Evolutionary conservation across 2,329 filamentous ascomycete genomes (phyloP), one percentile per base, ranked within the genome.

Genomic region (Rhytidhysteron rufulum): DNA sequence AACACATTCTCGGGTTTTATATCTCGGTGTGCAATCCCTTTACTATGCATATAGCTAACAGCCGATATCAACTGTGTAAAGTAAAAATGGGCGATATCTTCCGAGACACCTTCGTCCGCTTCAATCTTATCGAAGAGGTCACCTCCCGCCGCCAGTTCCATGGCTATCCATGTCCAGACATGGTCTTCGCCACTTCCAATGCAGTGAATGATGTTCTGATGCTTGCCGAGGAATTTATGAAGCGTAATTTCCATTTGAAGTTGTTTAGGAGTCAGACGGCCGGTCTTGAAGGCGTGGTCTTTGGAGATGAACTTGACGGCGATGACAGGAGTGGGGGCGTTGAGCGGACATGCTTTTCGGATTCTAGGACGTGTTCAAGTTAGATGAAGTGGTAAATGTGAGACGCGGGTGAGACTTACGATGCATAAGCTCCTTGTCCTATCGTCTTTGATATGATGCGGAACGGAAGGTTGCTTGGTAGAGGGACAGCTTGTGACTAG

Each of bases 41-140:
- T 96, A 24, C 86, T 88, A 68, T 98, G 93, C 79, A 97, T 94
- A 69, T 90, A 98, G 58, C 85, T 85, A 47, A 97, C 86, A 7
- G 91, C 93, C 60, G 83, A 83, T 54, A 97, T 79, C 46, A 98
- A 78, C 69, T 98, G 93, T 3, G 84, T 79, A 65, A 98, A 98
- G 71, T 97, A 98, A 46, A 96, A 81, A 63, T 98, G 94, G 24
- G 93, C 91, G 60, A 98, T 88, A 62, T 97, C 88, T 64, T 95
- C 83, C 5, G 85, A 80, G n/a, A 97, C 88, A 34, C 93, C 93
- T 32, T 91, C 87, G 65, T 98, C 93, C 15, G 93, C 90, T 69
- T 98, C 94, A 54, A 98, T 97, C 73, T 98, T 98, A 80, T 98
- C 93, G 65, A 98, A 98, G 6, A 98, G 75, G 62, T 98, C 93